Base-by-base conservation (phyloP, 1,284 basidiomycete genomes). In the Macrocystidia cucumis region DNA sequence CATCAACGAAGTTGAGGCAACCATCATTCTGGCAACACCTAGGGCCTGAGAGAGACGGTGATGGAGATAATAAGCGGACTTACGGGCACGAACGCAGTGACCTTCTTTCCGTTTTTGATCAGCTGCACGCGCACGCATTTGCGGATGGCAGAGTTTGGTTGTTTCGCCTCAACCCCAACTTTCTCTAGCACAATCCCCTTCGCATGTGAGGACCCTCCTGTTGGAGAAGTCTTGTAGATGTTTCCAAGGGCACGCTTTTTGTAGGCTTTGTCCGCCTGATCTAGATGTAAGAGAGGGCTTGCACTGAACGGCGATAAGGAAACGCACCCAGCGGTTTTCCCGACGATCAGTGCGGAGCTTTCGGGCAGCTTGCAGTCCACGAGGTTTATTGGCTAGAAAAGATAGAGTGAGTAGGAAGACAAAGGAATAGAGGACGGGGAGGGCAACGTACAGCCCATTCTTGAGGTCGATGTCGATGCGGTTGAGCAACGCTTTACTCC, bases 31-130 rank as follows among this genome's bases (percentile, higher is more conserved):
- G 23, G 7, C 21, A 7, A 3, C 16, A 16, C 12, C 9, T 13
- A 14, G 6, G 27, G 17, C 11, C 23, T 13, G 3, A 11, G 18
- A 50, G 17, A 52, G 49, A 57, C 42, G 47, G 48, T 32, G 39
- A 43, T 20, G 11, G 17, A 14, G n/a, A 27, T 9, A 12, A 6
- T 9, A 14, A 32, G 37, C 1, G 14, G 19, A 67, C 76, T 46
- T 51, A 78, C 74, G 23, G 74, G 74, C 20, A 78, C 74, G 63
- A 68, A 95, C 55, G 91, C 91, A 44, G 91, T 93, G 59, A 93
- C 91, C 70, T 98, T 98, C 87, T 98, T 98, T 56, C 96, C 96
- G 75, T 99, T 99, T 82, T 99, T 98, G 70, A 99, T 98, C 56
- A 99, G 78, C 62, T 99, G 96, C 45, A 98, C 96, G 74, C 96